Evolutionary conservation across 306 rosid species (phyloP).

Genomic region (Rubus idaeus): DNA sequence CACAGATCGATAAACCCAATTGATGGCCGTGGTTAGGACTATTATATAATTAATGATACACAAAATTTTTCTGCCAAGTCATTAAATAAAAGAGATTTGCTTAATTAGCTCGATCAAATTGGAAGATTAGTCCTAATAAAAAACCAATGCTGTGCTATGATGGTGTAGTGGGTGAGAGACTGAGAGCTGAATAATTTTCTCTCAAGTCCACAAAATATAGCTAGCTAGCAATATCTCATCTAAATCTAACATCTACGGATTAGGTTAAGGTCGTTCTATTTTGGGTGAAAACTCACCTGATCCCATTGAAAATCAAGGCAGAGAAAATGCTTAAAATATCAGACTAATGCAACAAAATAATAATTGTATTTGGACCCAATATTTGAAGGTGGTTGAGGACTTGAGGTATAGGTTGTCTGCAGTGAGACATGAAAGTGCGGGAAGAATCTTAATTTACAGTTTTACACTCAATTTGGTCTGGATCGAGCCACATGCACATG

Average conservation of each 20-base stretch:
- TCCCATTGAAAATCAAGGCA: constrained; percentile 22
- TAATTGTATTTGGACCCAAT: background rate
- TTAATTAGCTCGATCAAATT: too few relatives aligned
- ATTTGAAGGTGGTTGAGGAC: constrained; percentile 12
- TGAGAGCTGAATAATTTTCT: background rate
- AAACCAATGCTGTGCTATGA: background rate
- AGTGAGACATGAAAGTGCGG: background rate
- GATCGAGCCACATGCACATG: background rate
- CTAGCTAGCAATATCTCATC: background rate
- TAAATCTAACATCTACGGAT: constrained; percentile 26
- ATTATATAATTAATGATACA: too few relatives aligned
- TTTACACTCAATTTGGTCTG: constrained; percentile 1
- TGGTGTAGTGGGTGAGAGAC: constrained; percentile 28
- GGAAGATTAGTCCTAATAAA: background rate
- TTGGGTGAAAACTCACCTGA: constrained; percentile 23
- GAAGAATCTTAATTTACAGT: background rate
- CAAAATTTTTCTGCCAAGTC: background rate
- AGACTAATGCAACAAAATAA: background rate
- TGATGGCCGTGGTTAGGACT: too few relatives aligned
- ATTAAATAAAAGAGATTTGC: background rate
- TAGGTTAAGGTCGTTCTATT: constrained; percentile 18
- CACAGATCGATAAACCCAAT: background rate
- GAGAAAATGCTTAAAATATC: background rate
- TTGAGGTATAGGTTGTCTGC: background rate
- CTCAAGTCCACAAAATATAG: constrained; percentile 35